Percentiles rank a stretch among this genome's conserved stretches.
phyloP scores from a whole-genome alignment of 345 rosid genomes.

The Pseudoturritis turrita region DNA sequence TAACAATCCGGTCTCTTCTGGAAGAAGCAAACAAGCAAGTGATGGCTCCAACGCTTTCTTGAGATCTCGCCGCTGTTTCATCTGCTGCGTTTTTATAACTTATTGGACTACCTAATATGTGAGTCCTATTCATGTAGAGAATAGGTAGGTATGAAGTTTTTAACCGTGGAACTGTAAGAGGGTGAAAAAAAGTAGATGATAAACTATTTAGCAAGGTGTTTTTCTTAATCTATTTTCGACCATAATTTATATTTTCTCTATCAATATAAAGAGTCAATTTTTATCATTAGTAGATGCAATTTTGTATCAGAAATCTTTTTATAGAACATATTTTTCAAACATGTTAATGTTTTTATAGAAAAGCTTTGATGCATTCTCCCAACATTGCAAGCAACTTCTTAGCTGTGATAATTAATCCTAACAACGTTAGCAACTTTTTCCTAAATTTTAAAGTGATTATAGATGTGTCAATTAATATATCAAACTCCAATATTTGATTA shows the following conservation, averaged over 20 bases:
- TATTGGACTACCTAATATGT: background rate
- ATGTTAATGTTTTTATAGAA: background rate
- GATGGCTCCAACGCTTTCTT: background rate
- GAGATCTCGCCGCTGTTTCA: background rate
- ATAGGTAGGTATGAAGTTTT: background rate
- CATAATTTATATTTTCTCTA: background rate
- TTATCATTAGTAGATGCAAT: background rate
- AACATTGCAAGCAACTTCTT: too few relatives aligned
- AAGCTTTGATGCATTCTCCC: too few relatives aligned
- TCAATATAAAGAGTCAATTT: background rate
- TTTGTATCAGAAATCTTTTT: background rate
- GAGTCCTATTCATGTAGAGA: background rate
- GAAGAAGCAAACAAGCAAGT: slow-evolving; percentile 46
- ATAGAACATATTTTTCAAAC: background rate
- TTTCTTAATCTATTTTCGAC: background rate
- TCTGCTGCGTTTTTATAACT: background rate
- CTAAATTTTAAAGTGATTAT: background rate
- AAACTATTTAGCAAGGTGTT: background rate
- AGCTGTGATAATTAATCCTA: too few relatives aligned
- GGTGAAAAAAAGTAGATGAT: background rate
- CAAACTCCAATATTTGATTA: background rate
- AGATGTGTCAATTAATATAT: background rate
- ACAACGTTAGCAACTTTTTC: background rate
- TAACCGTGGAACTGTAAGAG: background rate
- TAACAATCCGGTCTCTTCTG: slow-evolving; percentile 40